Evolutionary conservation across 768 basidiomycete genomes (phyloP).

Genomic region (Cubamyces sp.): DNA sequence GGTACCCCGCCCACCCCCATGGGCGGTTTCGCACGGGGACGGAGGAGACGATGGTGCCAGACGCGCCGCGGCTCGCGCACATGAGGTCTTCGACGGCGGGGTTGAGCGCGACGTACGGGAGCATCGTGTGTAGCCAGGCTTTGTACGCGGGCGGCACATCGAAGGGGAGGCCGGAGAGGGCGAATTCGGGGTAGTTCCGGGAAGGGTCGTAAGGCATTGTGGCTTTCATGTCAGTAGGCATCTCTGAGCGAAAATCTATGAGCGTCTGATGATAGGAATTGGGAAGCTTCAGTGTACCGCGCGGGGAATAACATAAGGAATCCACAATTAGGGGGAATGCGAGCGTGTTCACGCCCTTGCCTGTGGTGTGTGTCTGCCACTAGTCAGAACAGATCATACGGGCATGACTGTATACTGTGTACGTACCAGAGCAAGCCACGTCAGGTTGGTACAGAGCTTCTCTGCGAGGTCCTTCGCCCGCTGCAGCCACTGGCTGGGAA

Average conservation of each 20-base stretch:
- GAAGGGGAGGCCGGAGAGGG: constrained; percentile 54
- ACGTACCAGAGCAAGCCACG: constrained; percentile 36
- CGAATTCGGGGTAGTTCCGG: constrained; percentile 59
- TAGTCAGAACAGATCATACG: constrained; percentile 6
- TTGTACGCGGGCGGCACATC: constrained; percentile 61
- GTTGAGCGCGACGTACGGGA: constrained; percentile 57
- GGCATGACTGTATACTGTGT: background rate
- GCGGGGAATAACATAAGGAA: constrained; percentile 72
- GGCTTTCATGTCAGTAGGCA: constrained; percentile 60
- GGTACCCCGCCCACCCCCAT: constrained; percentile 86
- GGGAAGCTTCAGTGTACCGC: constrained; percentile 51
- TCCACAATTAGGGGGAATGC: constrained; percentile 72
- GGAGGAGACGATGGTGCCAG: constrained; percentile 53
- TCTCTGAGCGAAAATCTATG: constrained; percentile 49
- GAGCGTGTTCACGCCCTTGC: constrained; percentile 56
- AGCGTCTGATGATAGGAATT: background rate
- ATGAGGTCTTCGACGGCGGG: constrained; percentile 59
- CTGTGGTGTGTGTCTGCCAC: constrained; percentile 57
- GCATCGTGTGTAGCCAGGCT: constrained; percentile 58
- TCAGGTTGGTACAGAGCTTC: constrained; percentile 46
- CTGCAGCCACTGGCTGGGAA: constrained; percentile 63
- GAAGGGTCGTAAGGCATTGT: constrained; percentile 60
- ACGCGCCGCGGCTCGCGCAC: constrained; percentile 57
- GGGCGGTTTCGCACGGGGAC: constrained; percentile 70
- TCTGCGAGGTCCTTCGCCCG: constrained; percentile 51